These are phyloP conservation scores for Schizosaccharomyces osmophilus DNA, from an alignment of 805 yeast species.

Conservation along the genomic window DNA sequence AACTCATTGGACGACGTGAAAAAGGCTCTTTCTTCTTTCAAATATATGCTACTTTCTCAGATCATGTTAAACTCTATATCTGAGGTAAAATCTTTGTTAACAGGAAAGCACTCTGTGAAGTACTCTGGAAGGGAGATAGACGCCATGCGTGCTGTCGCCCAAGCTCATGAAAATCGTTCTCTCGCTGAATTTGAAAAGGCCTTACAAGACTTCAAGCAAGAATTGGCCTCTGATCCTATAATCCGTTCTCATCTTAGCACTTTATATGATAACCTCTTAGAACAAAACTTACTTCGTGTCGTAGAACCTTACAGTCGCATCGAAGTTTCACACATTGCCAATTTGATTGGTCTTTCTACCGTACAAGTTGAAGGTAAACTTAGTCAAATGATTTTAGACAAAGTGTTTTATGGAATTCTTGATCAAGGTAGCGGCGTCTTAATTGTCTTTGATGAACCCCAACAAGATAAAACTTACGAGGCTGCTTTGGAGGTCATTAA, in stretches of 20 bases:
- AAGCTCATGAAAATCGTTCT: conserved; percentile 73
- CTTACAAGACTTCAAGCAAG: conserved; percentile 39
- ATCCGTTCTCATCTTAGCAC: conserved; percentile 82
- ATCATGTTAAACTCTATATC: conserved; percentile 74
- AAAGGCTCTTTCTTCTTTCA: conserved; percentile 49
- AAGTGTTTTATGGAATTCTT: conserved; percentile 81
- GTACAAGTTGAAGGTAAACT: conserved; percentile 83
- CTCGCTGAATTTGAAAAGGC: conserved; percentile 78
- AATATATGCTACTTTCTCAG: conserved; percentile 78
- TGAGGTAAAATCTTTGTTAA: conserved; percentile 38
- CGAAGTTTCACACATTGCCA: conserved; percentile 73
- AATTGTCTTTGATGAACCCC: conserved; percentile 70
- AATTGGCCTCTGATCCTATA: conserved; percentile 64
- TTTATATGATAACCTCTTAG: conserved; percentile 73
- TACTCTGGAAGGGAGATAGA: conserved; percentile 70
- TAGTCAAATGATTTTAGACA: conserved; percentile 88
- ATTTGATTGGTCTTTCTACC: conserved; percentile 64
- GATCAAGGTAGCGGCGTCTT: conserved; percentile 98
- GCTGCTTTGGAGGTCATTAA: conserved; percentile 68
- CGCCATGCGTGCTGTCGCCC: conserved; percentile 83
- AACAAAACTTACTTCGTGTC: conserved; percentile 77
- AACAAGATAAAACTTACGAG: conserved; percentile 67
- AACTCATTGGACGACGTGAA: conserved; percentile 31
- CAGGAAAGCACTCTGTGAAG: conserved; percentile 47
- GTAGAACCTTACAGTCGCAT: conserved; percentile 91